A percentile compares a stretch with the other conserved stretches of the same genome.
These are phyloP conservation scores for Sporormia fimetaria DNA, from an alignment of 495 filamentous ascomycete genomes.

Conservation along the genomic window DNA sequence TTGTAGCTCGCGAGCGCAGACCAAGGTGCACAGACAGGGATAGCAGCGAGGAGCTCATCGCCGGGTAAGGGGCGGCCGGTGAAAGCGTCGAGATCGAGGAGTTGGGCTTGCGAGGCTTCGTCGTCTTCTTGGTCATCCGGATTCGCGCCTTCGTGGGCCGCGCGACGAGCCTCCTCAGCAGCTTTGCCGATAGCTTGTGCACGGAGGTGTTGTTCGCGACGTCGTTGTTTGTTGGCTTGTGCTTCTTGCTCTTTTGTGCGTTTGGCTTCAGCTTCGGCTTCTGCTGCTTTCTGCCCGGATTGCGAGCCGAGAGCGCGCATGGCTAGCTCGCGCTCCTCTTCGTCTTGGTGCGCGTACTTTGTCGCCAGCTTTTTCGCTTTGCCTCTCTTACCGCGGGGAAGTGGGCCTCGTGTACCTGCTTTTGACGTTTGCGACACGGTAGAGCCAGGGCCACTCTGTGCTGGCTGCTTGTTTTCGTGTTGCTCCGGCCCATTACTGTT, in stretches of 20 bases:
- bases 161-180: slow-evolving; percentile 48
- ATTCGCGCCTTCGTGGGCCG: slow-evolving; percentile 37
- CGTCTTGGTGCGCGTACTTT: slow-evolving; percentile 93
- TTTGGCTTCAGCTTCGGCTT: slow-evolving; percentile 40
- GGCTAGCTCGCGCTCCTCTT: slow-evolving; percentile 76
- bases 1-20: slow-evolving; percentile 63
- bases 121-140: slow-evolving; percentile 33
- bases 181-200: slow-evolving; percentile 49
- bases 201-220: slow-evolving; percentile 65
- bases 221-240: slow-evolving; percentile 55
- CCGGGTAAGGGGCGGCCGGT: slow-evolving; percentile 66
- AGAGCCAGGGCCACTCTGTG: slow-evolving; percentile 11
- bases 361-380: slow-evolving; percentile 79
- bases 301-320: slow-evolving; percentile 70
- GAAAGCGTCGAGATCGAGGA: slow-evolving; percentile 57
- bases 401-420: slow-evolving; percentile 13
- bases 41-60: slow-evolving; percentile 77
- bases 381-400: slow-evolving; percentile 64
- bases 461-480: slow-evolving; percentile 1
- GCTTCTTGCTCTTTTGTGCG: slow-evolving; percentile 47
- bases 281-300: slow-evolving; percentile 43
- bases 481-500: slow-evolving; percentile 4
- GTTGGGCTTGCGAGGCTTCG: slow-evolving; percentile 40
- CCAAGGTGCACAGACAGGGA: slow-evolving; percentile 91
- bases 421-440: slow-evolving; percentile 25